Evolutionary conservation across 2,329 filamentous ascomycete species (phyloP), one percentile per base, ranked within the genome.

Genomic region (Torrubiellomyces zombiae): DNA sequence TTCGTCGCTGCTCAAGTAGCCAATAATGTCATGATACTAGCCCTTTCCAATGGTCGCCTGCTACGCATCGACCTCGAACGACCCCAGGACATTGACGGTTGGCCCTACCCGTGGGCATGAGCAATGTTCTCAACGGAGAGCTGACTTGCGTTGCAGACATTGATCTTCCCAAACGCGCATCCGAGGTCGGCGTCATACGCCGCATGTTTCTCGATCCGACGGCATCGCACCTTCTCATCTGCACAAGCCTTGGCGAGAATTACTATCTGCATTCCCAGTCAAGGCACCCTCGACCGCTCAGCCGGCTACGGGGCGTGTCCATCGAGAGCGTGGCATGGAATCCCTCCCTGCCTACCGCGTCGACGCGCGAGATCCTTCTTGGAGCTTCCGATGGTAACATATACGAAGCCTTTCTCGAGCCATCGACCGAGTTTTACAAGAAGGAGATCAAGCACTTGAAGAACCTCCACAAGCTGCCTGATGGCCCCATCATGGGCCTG

Each of bases 191-290:
- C 37, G 68, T 93, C 26, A 95, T 98, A 44, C 75, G 79, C 38
- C 81, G 79, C 57, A 82, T 98, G 68, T 98, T 98, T 56, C 77
- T 98, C 44, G 89, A 98, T 45, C 86, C 89, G 15, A 93, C 86
- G 8, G 89, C 89, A 15, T 94, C 83, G 5, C 89, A 98, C 55
- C 62, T 98, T 15, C 69, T 98, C 35, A 73, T 98, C 38, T 83
- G 78, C 46, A 98, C 89, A 3, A 77, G 82, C 5, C 68, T 83
- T 20, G 83, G 83, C 46, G 89, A 98, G 51, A 95, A 92, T 55
- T 98, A 85, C 58, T 98, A 98, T 51, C 76, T 98, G 7, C 89
- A 98, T 49, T 86, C 83, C 8, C 86, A 95, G 47, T 89, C 85
- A 17, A 77, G 82, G 38, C 77, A 85, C 36, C 83, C 86, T 3